A percentile compares a stretch with the other conserved stretches of the same genome.
Evolutionary conservation across 73 alveolate genomes (phyloP).

Genomic region (Breviolum minutum): DNA sequence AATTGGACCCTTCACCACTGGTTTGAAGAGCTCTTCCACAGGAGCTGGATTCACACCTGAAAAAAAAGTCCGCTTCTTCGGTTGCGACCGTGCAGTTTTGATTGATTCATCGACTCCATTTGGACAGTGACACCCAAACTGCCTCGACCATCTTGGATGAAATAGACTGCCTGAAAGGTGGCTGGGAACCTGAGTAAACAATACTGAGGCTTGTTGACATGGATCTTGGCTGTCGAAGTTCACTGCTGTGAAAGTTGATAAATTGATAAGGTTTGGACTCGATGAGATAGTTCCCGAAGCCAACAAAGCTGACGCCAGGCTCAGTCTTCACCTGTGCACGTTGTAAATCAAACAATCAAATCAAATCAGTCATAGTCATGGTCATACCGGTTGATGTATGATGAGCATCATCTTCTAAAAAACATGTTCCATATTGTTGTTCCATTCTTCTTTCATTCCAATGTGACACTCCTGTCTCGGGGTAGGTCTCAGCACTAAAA

Average conservation of each 20-base stretch:
- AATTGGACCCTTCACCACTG: conserved; percentile 65
- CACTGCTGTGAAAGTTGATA: background rate
- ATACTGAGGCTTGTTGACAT: background rate
- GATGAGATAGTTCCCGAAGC: conserved; percentile 75
- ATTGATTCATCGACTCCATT: background rate
- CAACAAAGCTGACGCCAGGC: conserved; percentile 75
- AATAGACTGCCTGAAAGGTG: conserved; percentile 66
- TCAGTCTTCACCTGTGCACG: conserved; percentile 24
- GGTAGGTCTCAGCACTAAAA: background rate
- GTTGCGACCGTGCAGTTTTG: too few relatives aligned
- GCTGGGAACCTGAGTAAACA: conserved; percentile 35
- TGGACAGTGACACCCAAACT: background rate
- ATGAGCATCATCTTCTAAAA: too few relatives aligned
- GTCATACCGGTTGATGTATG: too few relatives aligned
- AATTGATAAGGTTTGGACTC: background rate
- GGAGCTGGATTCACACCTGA: conserved; percentile 65
- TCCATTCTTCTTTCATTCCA: background rate
- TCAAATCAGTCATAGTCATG: background rate
- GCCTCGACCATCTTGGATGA: conserved; percentile 91
- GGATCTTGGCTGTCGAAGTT: background rate
- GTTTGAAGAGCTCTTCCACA: conserved; percentile 34
- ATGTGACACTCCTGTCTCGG: background rate
- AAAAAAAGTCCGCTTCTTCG: background rate
- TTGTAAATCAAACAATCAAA: too few relatives aligned
- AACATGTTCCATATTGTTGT: too few relatives aligned